Evolutionary conservation across 2,329 filamentous ascomycete species (phyloP), one percentile per base, ranked within the genome.

Genomic region (Aureobasidium leucospermi): DNA sequence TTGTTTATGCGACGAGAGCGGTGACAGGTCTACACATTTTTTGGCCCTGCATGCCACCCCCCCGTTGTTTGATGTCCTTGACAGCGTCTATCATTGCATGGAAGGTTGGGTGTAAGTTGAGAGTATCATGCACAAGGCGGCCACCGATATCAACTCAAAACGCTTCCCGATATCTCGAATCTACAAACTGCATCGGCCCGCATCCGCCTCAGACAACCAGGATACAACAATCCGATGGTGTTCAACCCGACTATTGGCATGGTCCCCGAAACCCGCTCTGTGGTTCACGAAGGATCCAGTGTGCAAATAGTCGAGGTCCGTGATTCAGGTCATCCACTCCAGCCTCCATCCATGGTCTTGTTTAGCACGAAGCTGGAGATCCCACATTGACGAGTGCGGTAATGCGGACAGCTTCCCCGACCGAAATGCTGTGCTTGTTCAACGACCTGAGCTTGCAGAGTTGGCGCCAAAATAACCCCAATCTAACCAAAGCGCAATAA

Each of bases 391-490:
- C 16, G 19, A 45, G 39, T 55, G 23, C 16, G 41, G 38, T 55
- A 39, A 28, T 46, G 53, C 53, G 42, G 53, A 57, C 29, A 19
- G 23, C 29, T 57, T 57, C 42, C 53, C 53, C 53, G 32, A 57
- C 41, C 23, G n/a, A 46, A 32, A 57, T 57, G 53, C 53, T 57
- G 53, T 57, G 53, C 53, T 46, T 38, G 13, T 34, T 47, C 41
- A 38, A 42, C 51, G 51, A 41, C 29, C 39, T 43, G 51, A 55
- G 51, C 39, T 43, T 39, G 9, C 38, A 55, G 29, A 55, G 51
- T 55, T 55, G 39, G 29, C 51, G 51, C 42, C 53, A 55, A 45
- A 34, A 45, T 34, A 45, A 55, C 28, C 51, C 13, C 51, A 45
- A 46, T 57, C 42, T 57, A 28, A 23, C 16, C 28, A 15, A 9